Evolutionary conservation across 495 filamentous ascomycete species (phyloP), one percentile per base, ranked within the genome.

Genomic region (Delitschia confertaspora): DNA sequence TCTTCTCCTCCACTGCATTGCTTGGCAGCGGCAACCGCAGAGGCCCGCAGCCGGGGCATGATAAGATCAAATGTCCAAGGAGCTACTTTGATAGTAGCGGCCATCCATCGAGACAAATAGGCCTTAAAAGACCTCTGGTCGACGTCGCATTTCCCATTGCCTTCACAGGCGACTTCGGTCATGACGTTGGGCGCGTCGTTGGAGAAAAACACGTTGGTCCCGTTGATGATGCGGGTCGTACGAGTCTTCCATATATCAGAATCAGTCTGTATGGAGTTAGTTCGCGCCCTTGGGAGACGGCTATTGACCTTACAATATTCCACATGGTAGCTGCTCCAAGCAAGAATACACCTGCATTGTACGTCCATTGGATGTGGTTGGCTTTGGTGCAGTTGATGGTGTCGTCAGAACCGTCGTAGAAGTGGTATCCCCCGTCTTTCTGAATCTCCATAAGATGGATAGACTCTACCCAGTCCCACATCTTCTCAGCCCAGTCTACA

Each of bases 91-190:
- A 76, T 67, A 25, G 75, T 71, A 25, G 72, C 72, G 2, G 78
- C 75, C 57, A 89, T 66, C 81, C 79, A 86, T 6, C 76, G 76
- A 26, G 77, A 63, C 13, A 86, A 65, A 53, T 84, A 81, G 6
- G 80, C 82, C 62, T 88, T 89, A 70, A 86, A 88, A 31, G 70
- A 74, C 39, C 69, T 69, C 59, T 84, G 76, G 55, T 89, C 85
- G 33, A 68, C 68, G 59, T 83, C 72, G 62, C 85, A 93, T 37
- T 71, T 75, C 36, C 63, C 68, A 21, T 63, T 60, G 0, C 66
- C 58, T 54, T 93, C 85, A 67, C 84, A 89, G 32, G 79, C 73
- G 24, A 77, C 72, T 59, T 88, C 85, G 22, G 66, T 63, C 58
- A 85, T 71, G 57, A 84, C 61, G 37, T 71, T 67, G 10, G 60